These are phyloP conservation scores for Solanum chaucha DNA, from an alignment of 257 asterid species.

Conservation along the genomic window DNA sequence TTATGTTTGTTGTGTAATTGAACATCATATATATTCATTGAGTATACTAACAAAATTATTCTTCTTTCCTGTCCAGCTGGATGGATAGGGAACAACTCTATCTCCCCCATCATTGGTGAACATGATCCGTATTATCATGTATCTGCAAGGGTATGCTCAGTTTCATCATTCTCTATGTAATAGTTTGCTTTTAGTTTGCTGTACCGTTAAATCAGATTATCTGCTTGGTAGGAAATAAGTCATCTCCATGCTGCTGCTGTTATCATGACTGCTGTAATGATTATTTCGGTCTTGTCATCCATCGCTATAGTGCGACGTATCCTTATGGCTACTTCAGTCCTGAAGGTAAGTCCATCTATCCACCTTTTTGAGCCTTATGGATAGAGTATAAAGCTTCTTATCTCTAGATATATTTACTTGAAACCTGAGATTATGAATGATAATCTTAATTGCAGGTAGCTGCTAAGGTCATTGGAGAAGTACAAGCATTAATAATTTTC, in stretches of 20 bases:
- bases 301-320: slow-evolving; percentile 91
- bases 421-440: not conserved
- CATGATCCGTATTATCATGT: slow-evolving; percentile 84
- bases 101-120: slow-evolving; percentile 95
- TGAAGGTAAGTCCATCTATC: slow-evolving; percentile 52
- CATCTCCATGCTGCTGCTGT: slow-evolving; percentile 92
- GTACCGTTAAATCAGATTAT: slow-evolving; percentile 5
- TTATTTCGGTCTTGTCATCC: slow-evolving; percentile 72
- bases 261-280: slow-evolving; percentile 73
- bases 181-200: not conserved
- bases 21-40: not conserved
- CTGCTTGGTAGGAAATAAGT: slow-evolving; percentile 55
- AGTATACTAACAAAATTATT: not conserved
- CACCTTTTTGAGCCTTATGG: not conserved
- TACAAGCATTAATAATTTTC: slow-evolving; percentile 74
- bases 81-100: slow-evolving; percentile 91
- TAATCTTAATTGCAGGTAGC: slow-evolving; percentile 59
- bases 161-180: not conserved
- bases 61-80: slow-evolving; percentile 55
- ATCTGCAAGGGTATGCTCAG: slow-evolving; percentile 65
- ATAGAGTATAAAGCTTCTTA: not conserved
- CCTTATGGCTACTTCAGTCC: slow-evolving; percentile 96
- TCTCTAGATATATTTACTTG: not conserved
- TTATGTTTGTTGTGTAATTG: not conserved
- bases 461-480: slow-evolving; percentile 98